phyloP scores from a whole-genome alignment of 108 stramenopile genomes.

The Pseudonitzschia multistriata region DNA sequence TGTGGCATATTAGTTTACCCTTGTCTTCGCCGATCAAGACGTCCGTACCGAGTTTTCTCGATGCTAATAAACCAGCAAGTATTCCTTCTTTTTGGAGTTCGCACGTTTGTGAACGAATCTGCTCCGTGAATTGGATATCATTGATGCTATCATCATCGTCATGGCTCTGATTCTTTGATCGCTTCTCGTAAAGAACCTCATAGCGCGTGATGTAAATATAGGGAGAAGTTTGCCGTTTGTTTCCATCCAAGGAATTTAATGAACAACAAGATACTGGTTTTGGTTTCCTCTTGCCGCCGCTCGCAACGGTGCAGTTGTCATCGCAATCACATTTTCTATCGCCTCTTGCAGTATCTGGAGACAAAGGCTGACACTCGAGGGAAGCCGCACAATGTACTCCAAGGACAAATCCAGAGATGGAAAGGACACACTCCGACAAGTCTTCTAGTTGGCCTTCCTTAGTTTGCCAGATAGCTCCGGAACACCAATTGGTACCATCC shows the following conservation, averaged over 20 bases:
- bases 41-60: not conserved
- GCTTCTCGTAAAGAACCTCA: constrained; percentile 2
- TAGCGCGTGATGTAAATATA: constrained; percentile 1
- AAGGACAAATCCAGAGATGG: constrained; percentile 2
- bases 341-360: not conserved
- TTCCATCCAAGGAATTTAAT: no score
- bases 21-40: not conserved
- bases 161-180: not conserved
- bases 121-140: not conserved
- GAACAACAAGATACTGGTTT: no score
- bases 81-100: not conserved
- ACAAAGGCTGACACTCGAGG: not conserved
- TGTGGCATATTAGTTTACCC: not conserved
- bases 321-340: not conserved
- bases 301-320: not conserved
- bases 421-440: constrained; percentile 6
- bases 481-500: not conserved
- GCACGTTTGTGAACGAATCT: not conserved
- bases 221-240: not conserved
- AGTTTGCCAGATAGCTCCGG: not conserved
- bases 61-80: constrained; percentile 2
- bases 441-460: not conserved
- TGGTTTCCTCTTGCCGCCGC: not conserved
- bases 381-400: not conserved
- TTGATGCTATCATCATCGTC: not conserved